Evolutionary conservation across 805 yeast species (phyloP), one percentile per base, ranked within the genome.

Genomic region (Candida yuanshanica): DNA sequence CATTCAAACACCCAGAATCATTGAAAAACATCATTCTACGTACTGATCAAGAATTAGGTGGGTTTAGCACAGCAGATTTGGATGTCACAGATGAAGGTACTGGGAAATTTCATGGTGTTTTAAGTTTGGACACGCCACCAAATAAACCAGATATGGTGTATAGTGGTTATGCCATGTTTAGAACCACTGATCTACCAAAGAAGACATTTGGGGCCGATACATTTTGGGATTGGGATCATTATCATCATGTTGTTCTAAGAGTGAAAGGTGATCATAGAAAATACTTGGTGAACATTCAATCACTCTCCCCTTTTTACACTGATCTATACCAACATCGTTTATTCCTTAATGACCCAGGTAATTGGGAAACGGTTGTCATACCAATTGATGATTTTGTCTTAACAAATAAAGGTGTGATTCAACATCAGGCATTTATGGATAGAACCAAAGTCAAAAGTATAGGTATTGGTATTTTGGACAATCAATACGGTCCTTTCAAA

Each of bases 271-370:
- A 82, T 57, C 66, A 75, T 43, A 65, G 95, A 43, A 81, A 81
- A 60, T 87, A 83, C 60, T 74, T 83, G 60, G 80, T 87, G 34
- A 87, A 87, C 54, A 71, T 87, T 38, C 95, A 87, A 64, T 81
- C 91, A 11, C 87, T 85, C 53, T 77, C 88, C 2, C 82, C 90
- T 24, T 73, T 83, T 45, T 73, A 79, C 7, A 82, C 91, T 2
- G 95, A 87, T 60, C 65, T 87, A 47, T 87, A 78, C 62, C 95
- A 87, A 62, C 95, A 87, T 60, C 63, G 95, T 18, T 66, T 87
- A 47, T 87, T 84, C 52, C 63, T 83, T 48, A 75, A 77, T 49
- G 74, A 68, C 32, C 87, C 86, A 5, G 86, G 88, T 3, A 69
- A 77, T 46, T 86, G 95, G 95, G 93, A 87, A 57, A 82, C 88